Percentiles rank a stretch among this genome's conserved stretches.
Evolutionary conservation across 257 asterid species (phyloP).

Genomic region (Solanum okadae): DNA sequence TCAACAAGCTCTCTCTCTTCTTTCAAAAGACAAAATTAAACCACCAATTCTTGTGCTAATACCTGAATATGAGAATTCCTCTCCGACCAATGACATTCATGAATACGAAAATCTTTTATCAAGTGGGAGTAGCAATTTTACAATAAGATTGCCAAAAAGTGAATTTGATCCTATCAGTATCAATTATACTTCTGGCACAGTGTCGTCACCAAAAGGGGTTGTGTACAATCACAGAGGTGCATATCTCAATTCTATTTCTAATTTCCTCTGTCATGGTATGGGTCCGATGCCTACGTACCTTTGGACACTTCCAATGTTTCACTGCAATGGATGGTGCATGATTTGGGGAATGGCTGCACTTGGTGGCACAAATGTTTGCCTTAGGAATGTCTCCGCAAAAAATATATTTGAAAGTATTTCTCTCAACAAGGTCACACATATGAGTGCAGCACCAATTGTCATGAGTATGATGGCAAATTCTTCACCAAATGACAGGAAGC

Average conservation of each 20-base stretch:
- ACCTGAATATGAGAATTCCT: not conserved
- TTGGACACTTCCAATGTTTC: conserved; percentile 37
- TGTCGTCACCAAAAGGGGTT: conserved; percentile 19
- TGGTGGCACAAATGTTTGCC: conserved; percentile 29
- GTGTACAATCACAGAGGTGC: not conserved
- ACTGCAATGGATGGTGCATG: conserved; percentile 30
- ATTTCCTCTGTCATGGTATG: conserved; percentile 8
- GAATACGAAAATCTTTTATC: conserved; percentile 10
- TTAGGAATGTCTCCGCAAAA: conserved; percentile 9
- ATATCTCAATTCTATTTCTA: not conserved
- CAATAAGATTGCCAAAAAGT: conserved; percentile 11
- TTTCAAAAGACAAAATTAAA: not conserved
- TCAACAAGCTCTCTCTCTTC: not conserved
- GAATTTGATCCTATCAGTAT: conserved; percentile 25
- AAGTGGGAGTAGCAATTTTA: conserved; percentile 7
- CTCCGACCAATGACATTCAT: not conserved
- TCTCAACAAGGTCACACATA: conserved; percentile 18
- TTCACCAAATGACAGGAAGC: not conserved
- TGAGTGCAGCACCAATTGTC: conserved; percentile 25
- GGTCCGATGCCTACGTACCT: not conserved
- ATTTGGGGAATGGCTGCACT: conserved; percentile 25
- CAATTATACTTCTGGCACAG: conserved; percentile 26
- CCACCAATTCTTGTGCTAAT: conserved; percentile 15
- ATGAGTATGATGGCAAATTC: conserved; percentile 19
- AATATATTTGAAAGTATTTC: conserved; percentile 6